A percentile compares a stretch with the other conserved stretches of the same genome.
Conservation (phyloP, 441 rosid species). For the Jatropha podagrica region DNA sequence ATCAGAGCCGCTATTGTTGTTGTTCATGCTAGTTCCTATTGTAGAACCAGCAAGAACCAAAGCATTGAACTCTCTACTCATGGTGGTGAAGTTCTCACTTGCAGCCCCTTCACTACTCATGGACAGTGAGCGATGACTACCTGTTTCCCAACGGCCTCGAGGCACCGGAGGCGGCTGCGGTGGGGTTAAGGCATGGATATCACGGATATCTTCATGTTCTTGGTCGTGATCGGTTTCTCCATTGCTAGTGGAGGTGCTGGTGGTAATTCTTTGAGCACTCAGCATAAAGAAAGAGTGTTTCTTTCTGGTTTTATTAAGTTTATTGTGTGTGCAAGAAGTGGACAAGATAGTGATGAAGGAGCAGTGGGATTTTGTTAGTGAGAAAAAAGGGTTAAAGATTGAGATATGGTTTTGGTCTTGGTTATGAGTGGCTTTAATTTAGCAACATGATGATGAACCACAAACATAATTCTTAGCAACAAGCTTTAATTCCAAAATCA, state of each 20-base stretch:
- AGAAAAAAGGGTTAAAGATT: background rate
- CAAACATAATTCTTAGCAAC: background rate
- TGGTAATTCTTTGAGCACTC: constrained; percentile 18
- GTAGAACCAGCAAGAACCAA: constrained; percentile 80
- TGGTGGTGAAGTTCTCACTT: constrained; percentile 81
- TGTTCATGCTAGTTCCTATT: constrained; percentile 30
- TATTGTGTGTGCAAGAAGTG: background rate
- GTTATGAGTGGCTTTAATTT: background rate
- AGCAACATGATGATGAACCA: background rate
- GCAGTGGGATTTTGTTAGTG: constrained; percentile 3
- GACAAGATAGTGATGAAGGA: background rate
- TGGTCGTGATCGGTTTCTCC: constrained; percentile 21
- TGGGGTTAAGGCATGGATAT: constrained; percentile 84
- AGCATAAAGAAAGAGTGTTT: constrained; percentile 17
- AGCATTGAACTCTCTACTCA: constrained; percentile 90
- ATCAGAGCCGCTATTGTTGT: constrained; percentile 5
- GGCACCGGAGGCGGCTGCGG: constrained; percentile 35
- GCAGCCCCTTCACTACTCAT: constrained; percentile 47
- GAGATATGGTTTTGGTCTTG: background rate
- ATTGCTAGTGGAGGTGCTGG: constrained; percentile 20
- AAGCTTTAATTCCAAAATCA: background rate
- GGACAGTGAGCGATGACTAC: constrained; percentile 46
- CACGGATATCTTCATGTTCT: constrained; percentile 47
- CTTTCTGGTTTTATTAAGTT: background rate
- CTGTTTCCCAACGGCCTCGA: constrained; percentile 46